A percentile compares a stretch with the other conserved stretches of the same genome.
Evolutionary conservation across 2,329 filamentous ascomycete genomes (phyloP).

Genomic region (Arthrobotrys megalospora): DNA sequence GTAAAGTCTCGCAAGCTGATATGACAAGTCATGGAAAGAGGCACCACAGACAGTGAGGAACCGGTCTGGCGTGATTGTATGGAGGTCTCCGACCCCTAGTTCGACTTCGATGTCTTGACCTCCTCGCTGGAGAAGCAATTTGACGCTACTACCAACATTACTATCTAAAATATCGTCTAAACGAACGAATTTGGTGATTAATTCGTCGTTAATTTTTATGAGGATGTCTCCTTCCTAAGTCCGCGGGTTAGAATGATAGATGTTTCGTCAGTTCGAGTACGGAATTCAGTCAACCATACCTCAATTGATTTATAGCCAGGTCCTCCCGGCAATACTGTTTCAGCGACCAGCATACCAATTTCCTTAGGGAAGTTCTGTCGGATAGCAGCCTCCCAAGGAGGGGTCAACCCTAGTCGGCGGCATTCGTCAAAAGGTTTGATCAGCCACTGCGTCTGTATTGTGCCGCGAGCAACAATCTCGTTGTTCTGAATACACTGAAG

Average conservation of each 20-base stretch:
- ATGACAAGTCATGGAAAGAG: conserved; percentile 95
- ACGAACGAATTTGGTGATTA: conserved; percentile 92
- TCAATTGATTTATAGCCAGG: conserved; percentile 89
- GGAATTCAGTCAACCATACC: conserved; percentile 38
- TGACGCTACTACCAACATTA: conserved; percentile 83
- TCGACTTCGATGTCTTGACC: conserved; percentile 89
- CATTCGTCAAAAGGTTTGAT: conserved; percentile 98
- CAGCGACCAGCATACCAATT: conserved; percentile 96
- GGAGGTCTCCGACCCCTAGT: conserved; percentile 87
- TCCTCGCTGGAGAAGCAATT: conserved; percentile 86
- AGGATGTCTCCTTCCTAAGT: conserved; percentile 86
- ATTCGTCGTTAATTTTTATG: conserved; percentile 91
- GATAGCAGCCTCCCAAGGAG: conserved; percentile 88
- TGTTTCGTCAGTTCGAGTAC: neutral
- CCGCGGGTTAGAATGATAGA: conserved; percentile 37
- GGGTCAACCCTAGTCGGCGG: conserved; percentile 84
- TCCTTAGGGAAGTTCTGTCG: conserved; percentile 89
- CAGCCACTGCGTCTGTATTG: conserved; percentile 98
- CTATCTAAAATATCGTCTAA: conserved; percentile 93
- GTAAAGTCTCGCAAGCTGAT: conserved; percentile 96
- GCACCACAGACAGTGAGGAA: conserved; percentile 95
- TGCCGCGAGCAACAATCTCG: conserved; percentile 84
- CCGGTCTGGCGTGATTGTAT: conserved; percentile 93
- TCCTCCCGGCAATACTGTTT: conserved; percentile 92
- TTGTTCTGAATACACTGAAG: conserved; percentile 86